Evolutionary conservation across 768 basidiomycete genomes (phyloP).

Genomic region (Suillus sp.): DNA sequence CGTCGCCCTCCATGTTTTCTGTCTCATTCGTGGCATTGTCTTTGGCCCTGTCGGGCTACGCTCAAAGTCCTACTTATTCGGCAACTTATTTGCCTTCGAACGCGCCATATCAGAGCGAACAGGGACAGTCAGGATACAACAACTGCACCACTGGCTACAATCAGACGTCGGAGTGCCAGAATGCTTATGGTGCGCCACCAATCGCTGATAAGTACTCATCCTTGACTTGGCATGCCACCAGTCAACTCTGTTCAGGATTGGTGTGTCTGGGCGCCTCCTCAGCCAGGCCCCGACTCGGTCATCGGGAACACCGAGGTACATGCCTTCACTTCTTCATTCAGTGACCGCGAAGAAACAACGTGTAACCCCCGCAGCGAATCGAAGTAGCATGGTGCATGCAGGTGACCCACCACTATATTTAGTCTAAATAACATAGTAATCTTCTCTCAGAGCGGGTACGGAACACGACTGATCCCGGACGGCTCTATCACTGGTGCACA

Average conservation of each 20-base stretch:
- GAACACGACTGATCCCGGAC: conserved; percentile 69
- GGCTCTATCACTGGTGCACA: conserved; percentile 70
- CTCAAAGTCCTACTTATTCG: conserved; percentile 33
- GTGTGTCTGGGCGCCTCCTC: conserved; percentile 54
- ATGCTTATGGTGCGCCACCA: conserved; percentile 51
- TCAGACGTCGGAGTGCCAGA: conserved; percentile 68
- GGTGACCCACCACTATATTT: conserved; percentile 24
- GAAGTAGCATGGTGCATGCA: conserved; percentile 59
- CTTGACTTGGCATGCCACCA: conserved; percentile 23
- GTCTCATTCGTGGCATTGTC: conserved; percentile 24
- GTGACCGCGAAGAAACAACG: conserved; percentile 18
- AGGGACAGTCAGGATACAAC: conserved; percentile 66
- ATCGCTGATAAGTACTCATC: conserved; percentile 6
- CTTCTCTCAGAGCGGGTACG: conserved; percentile 50
- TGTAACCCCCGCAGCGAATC: conserved; percentile 36
- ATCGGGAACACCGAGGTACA: conserved; percentile 66
- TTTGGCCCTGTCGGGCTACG: conserved; percentile 21
- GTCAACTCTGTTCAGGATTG: conserved; percentile 61
- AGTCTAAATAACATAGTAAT: neutral
- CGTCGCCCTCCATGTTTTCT: conserved; percentile 24
- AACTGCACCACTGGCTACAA: conserved; percentile 58
- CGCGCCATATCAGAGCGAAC: conserved; percentile 48
- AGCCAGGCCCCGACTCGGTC: conserved; percentile 49
- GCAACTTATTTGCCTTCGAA: conserved; percentile 53
- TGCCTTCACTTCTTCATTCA: conserved; percentile 12